A percentile compares a stretch with the other conserved stretches of the same genome.
phyloP scores from a whole-genome alignment of 2,329 filamentous ascomycete genomes.

The Xylariaceae sp. region DNA sequence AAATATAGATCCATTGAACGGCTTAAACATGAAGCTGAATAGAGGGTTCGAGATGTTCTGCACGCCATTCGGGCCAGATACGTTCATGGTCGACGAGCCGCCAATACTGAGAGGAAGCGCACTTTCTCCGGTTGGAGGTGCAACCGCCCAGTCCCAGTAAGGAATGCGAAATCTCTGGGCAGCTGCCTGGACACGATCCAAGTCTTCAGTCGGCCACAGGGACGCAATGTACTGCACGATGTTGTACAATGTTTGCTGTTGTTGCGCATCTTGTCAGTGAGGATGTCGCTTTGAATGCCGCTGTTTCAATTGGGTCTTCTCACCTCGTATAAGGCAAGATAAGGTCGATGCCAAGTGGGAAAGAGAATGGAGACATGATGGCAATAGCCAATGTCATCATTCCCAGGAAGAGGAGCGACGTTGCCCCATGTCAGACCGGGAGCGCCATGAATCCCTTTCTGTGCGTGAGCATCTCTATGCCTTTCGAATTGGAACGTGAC shows the following conservation, averaged over 20 bases:
- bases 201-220: slow-evolving; percentile 38
- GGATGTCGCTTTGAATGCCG: background rate
- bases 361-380: slow-evolving; percentile 71
- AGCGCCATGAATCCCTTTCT: slow-evolving; percentile 70
- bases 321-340: slow-evolving; percentile 59
- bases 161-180: slow-evolving; percentile 50
- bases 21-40: slow-evolving; percentile 55
- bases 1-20: slow-evolving; percentile 54
- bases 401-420: slow-evolving; percentile 46
- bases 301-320: slow-evolving; percentile 4
- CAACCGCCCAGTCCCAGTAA: slow-evolving; percentile 55
- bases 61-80: slow-evolving; percentile 51
- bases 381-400: slow-evolving; percentile 64
- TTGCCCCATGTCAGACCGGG: slow-evolving; percentile 55
- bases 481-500: background rate
- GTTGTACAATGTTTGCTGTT: slow-evolving; percentile 38
- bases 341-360: slow-evolving; percentile 78
- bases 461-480: slow-evolving; percentile 13
- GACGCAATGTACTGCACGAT: slow-evolving; percentile 33
- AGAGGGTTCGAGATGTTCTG: slow-evolving; percentile 58
- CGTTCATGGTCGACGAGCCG: slow-evolving; percentile 38
- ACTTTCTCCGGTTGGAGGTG: slow-evolving; percentile 44
- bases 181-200: slow-evolving; percentile 46
- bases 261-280: background rate
- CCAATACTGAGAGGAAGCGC: slow-evolving; percentile 46